Evolutionary conservation across 2,329 filamentous ascomycete species (phyloP).

Genomic region (Colletotrichum gigasporum): DNA sequence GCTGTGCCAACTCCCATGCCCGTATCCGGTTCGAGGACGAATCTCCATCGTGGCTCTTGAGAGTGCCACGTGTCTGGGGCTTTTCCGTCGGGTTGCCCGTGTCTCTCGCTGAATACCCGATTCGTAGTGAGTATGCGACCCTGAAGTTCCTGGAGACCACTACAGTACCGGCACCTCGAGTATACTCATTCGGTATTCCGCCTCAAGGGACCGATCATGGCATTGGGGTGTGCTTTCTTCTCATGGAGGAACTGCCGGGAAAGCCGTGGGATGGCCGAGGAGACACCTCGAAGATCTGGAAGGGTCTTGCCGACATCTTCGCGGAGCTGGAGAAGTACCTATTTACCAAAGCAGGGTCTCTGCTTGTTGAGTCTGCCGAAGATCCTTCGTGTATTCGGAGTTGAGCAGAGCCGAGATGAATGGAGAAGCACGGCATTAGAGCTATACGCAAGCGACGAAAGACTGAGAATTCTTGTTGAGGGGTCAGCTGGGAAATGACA

Average conservation of each 20-base stretch:
- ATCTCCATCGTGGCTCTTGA: constrained; percentile 35
- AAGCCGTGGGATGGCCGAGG: constrained; percentile 33
- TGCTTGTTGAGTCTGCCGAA: constrained; percentile 29
- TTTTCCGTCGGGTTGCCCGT: constrained; percentile 32
- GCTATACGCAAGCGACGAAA: too few species aligned
- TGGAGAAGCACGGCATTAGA: too few species aligned
- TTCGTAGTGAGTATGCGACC: constrained; percentile 42
- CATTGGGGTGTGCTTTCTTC: constrained; percentile 39
- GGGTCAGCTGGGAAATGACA: too few species aligned
- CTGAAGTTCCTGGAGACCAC: constrained; percentile 40
- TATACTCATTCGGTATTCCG: constrained; percentile 35
- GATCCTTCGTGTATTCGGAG: constrained; percentile 14
- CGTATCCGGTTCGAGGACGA: constrained; percentile 37
- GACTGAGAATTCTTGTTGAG: too few species aligned
- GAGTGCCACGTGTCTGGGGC: constrained; percentile 35
- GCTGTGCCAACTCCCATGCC: constrained; percentile 37
- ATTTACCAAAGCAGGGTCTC: constrained; percentile 37
- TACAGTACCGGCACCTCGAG: constrained; percentile 37
- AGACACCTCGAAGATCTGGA: constrained; percentile 36
- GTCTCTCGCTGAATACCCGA: constrained; percentile 37
- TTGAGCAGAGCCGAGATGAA: background rate
- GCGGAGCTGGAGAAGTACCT: constrained; percentile 38
- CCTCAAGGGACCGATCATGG: constrained; percentile 31
- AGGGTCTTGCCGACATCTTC: constrained; percentile 37
- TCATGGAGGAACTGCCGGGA: constrained; percentile 39